These are phyloP conservation scores for Rachicladosporium sp. DNA, from an alignment of 2,329 filamentous ascomycete genomes.

Conservation along the genomic window DNA sequence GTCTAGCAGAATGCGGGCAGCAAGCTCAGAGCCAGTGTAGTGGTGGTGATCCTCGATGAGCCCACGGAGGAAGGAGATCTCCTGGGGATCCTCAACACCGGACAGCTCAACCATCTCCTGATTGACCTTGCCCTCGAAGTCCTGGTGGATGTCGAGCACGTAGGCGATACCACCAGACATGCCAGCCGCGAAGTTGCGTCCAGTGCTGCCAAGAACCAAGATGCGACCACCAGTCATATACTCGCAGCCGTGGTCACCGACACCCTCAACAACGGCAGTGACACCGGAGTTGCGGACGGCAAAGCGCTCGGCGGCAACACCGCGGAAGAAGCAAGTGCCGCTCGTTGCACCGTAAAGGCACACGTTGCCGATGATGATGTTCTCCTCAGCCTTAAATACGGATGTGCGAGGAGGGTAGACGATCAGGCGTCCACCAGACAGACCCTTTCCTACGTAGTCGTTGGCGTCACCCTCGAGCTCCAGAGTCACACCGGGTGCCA, in stretches of 20 bases:
- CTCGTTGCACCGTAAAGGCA: constrained; percentile 89
- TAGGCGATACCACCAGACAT: constrained; percentile 98
- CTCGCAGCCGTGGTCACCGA: constrained; percentile 93
- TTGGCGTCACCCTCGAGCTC: constrained; percentile 94
- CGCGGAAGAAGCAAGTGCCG: constrained; percentile 91
- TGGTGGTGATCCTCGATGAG: constrained; percentile 95
- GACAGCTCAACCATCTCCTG: constrained; percentile 93
- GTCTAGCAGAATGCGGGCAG: constrained; percentile 85
- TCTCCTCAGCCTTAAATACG: constrained; percentile 92
- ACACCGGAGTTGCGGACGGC: constrained; percentile 93
- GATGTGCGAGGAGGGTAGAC: constrained; percentile 84
- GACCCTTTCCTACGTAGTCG: constrained; percentile 91
- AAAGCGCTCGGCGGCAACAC: constrained; percentile 91
- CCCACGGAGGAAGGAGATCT: constrained; percentile 81
- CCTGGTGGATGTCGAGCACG: constrained; percentile 75
- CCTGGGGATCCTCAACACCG: constrained; percentile 67
- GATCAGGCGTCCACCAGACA: constrained; percentile 85
- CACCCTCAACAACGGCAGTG: constrained; percentile 88
- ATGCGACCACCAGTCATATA: constrained; percentile 98
- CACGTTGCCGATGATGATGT: constrained; percentile 83
- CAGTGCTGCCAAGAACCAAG: constrained; percentile 74
- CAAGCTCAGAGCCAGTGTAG: constrained; percentile 91
- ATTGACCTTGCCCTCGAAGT: constrained; percentile 90
- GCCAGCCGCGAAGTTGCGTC: constrained; percentile 93
- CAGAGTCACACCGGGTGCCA: constrained; percentile 84